Percentiles rank a stretch among this genome's conserved stretches.
Evolutionary conservation across 2,329 filamentous ascomycete genomes (phyloP).

Genomic region (Rasamsonia emersonii): DNA sequence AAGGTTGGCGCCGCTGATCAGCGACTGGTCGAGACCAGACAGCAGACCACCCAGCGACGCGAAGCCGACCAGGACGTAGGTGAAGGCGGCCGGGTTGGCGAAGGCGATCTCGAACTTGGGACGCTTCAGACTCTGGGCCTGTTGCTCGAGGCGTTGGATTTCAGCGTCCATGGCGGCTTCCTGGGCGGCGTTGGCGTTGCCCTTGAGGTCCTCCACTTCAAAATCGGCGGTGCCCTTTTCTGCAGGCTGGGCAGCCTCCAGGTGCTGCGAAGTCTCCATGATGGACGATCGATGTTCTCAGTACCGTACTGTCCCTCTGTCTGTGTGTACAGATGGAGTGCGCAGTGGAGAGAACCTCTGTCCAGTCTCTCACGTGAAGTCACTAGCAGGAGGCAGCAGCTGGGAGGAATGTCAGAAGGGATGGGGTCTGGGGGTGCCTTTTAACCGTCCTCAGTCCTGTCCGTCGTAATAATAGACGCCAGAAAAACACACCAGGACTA

Average conservation of each 20-base stretch:
- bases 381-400: too few relatives aligned
- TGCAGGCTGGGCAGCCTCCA: constrained; percentile 16
- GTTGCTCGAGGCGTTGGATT: constrained; percentile 20
- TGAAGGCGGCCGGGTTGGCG: constrained; percentile 56
- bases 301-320: too few relatives aligned
- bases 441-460: too few relatives aligned
- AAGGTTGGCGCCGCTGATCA: constrained; percentile 60
- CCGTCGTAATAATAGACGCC: too few relatives aligned
- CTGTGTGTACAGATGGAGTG: too few relatives aligned
- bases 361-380: too few relatives aligned
- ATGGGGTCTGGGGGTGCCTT: too few relatives aligned
- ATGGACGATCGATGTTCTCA: too few relatives aligned
- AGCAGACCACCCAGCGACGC: constrained; percentile 68
- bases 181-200: constrained; percentile 14
- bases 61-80: constrained; percentile 59
- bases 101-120: constrained; percentile 43
- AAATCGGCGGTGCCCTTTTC: constrained; percentile 18
- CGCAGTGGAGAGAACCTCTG: too few relatives aligned
- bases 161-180: constrained; percentile 26
- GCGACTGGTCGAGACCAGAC: constrained; percentile 62
- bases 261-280: constrained; percentile 15
- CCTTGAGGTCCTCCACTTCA: constrained; percentile 19
- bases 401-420: too few relatives aligned
- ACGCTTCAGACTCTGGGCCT: constrained; percentile 14
- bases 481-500: too few relatives aligned